Evolutionary conservation across 129 eudicot genomes (phyloP).

Genomic region (Escallonia rubra): DNA sequence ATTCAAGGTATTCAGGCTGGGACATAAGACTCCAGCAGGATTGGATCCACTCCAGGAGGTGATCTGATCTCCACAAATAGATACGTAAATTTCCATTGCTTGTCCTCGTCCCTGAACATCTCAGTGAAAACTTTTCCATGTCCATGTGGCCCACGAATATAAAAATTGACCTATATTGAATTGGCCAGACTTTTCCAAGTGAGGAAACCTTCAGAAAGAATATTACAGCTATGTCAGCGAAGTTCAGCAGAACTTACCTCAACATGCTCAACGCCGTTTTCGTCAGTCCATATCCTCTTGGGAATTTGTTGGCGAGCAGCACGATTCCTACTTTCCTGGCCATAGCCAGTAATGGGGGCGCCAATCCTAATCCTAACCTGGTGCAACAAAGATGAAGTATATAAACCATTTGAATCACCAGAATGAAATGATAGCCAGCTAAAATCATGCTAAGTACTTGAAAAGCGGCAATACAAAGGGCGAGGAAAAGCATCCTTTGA

Average conservation of each 20-base stretch:
- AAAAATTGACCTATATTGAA: constrained; percentile 59
- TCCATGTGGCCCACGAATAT: constrained; percentile 91
- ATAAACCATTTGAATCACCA: background rate
- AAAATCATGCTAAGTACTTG: background rate
- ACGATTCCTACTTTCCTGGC: constrained; percentile 87
- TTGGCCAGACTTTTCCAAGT: background rate
- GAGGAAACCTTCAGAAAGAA: too few species aligned
- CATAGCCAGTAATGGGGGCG: constrained; percentile 85
- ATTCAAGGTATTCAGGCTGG: constrained; percentile 37
- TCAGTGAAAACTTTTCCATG: constrained; percentile 63
- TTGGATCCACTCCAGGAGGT: constrained; percentile 54
- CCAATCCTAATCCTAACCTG: constrained; percentile 88
- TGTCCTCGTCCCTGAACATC: constrained; percentile 88
- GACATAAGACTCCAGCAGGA: constrained; percentile 84
- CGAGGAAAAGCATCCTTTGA: too few species aligned
- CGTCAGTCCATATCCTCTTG: constrained; percentile 75
- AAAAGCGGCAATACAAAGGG: too few species aligned
- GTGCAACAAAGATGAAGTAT: background rate
- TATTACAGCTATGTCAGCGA: too few species aligned
- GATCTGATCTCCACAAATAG: constrained; percentile 69
- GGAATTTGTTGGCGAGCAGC: constrained; percentile 85
- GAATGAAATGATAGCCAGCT: background rate
- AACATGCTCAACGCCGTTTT: constrained; percentile 82
- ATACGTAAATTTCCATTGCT: constrained; percentile 85
- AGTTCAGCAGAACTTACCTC: constrained; percentile 35